Conservation (phyloP, 768 basidiomycete genomes). For the Auriscalpium vulgare region DNA sequence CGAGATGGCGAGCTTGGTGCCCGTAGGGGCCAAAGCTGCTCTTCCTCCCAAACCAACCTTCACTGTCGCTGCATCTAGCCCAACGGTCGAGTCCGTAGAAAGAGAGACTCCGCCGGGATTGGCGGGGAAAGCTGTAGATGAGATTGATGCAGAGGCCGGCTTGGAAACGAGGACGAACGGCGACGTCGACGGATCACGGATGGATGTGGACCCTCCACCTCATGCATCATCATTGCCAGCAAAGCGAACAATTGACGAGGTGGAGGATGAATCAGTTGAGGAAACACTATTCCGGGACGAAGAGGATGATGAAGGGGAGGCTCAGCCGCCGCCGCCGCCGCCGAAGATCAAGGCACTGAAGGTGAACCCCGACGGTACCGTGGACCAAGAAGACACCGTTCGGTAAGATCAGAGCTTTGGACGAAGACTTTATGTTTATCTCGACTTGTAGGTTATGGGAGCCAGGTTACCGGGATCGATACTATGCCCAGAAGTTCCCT, state of each 20-base stretch:
- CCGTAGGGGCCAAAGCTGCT: conserved; percentile 28
- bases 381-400: conserved; percentile 90
- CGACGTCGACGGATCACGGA: neutral
- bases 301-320: conserved; percentile 36
- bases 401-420: conserved; percentile 45
- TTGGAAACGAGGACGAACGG: neutral
- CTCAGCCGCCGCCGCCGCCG: conserved; percentile 47
- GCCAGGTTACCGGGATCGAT: conserved; percentile 90
- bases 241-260: conserved; percentile 40
- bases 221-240: conserved; percentile 14
- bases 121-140: conserved; percentile 21
- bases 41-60: conserved; percentile 13
- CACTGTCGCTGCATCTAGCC: conserved; percentile 13
- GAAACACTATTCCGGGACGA: conserved; percentile 17
- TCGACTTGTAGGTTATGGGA: conserved; percentile 71
- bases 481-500: conserved; percentile 91
- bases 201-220: neutral
- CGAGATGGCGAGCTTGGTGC: conserved; percentile 57
- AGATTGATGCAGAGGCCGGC: conserved; percentile 14
- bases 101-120: neutral
- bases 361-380: conserved; percentile 86
- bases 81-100: conserved; percentile 1
- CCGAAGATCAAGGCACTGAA: conserved; percentile 49
- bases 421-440: conserved; percentile 5
- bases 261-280: conserved; percentile 29